Conservation (phyloP, 495 filamentous ascomycete genomes). For the Hypoxylon perforatum region DNA sequence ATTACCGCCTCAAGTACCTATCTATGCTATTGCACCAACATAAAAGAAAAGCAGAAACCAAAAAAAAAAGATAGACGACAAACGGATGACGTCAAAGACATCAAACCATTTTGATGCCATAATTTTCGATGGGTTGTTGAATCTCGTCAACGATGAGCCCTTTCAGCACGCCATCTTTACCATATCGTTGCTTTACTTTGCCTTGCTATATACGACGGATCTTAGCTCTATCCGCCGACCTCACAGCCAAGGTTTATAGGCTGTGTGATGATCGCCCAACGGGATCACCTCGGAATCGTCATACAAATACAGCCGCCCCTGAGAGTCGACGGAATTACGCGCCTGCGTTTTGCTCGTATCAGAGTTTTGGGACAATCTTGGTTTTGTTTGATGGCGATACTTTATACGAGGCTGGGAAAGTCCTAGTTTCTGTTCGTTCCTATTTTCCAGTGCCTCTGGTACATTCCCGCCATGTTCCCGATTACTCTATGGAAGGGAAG, state of each 20-base stretch:
- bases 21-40: too few relatives aligned
- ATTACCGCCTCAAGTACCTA: not conserved
- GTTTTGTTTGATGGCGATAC: not conserved
- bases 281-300: not conserved
- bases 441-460: not conserved
- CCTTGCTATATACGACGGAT: constrained; percentile 12
- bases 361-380: not conserved
- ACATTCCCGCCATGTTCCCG: not conserved
- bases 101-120: constrained; percentile 15
- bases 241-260: not conserved
- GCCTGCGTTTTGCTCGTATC: not conserved
- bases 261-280: too few relatives aligned
- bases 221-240: not conserved
- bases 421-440: not conserved
- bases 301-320: not conserved
- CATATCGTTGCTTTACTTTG: constrained; percentile 2
- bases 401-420: not conserved
- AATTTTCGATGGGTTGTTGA: constrained; percentile 18
- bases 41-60: constrained; percentile 13
- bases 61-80: constrained; percentile 18
- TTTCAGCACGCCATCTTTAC: constrained; percentile 11
- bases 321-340: not conserved
- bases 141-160: constrained; percentile 10
- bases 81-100: constrained; percentile 28
- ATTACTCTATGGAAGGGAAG: not conserved